These are phyloP conservation scores for Hordeum pubiflorum DNA, from an alignment of 202 grass and related monocot species.

Conservation along the genomic window DNA sequence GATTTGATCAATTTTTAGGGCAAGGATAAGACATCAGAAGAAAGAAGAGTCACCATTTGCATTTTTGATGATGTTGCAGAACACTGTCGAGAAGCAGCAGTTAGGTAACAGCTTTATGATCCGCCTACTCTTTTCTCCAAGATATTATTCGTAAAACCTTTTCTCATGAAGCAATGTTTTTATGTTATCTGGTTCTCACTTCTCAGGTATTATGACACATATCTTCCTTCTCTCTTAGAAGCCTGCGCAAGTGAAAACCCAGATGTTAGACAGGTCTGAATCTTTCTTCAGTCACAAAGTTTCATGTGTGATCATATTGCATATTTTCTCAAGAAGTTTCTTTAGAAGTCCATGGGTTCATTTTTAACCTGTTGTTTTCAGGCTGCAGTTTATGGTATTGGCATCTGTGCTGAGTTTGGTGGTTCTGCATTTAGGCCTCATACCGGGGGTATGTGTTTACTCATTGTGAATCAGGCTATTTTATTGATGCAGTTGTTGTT, in stretches of 20 bases:
- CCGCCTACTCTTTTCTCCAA: background rate
- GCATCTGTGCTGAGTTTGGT: slow-evolving; percentile 84
- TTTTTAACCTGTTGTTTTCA: slow-evolving; percentile 28
- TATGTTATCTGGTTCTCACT: slow-evolving; percentile 29
- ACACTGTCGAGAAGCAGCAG: slow-evolving; percentile 67
- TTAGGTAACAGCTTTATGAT: slow-evolving; percentile 50
- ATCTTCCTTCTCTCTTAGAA: slow-evolving; percentile 78
- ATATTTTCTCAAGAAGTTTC: background rate
- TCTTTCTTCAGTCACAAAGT: background rate
- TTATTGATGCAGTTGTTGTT: background rate
- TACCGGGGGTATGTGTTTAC: slow-evolving; percentile 48
- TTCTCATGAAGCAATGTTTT: slow-evolving; percentile 19
- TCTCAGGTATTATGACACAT: slow-evolving; percentile 77
- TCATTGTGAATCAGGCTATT: background rate
- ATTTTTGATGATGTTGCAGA: slow-evolving; percentile 88
- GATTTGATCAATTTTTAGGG: slow-evolving; percentile 44
- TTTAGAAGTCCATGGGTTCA: background rate
- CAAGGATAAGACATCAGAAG: slow-evolving; percentile 59
- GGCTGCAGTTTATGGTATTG: slow-evolving; percentile 85
- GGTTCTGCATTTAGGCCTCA: slow-evolving; percentile 59
- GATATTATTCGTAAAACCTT: slow-evolving; percentile 1
- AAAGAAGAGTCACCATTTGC: slow-evolving; percentile 63
- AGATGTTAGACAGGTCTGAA: slow-evolving; percentile 73
- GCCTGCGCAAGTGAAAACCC: slow-evolving; percentile 71
- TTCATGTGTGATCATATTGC: background rate